Evolutionary conservation across 345 rosid genomes (phyloP).

Genomic region (Gossypium stocksii): DNA sequence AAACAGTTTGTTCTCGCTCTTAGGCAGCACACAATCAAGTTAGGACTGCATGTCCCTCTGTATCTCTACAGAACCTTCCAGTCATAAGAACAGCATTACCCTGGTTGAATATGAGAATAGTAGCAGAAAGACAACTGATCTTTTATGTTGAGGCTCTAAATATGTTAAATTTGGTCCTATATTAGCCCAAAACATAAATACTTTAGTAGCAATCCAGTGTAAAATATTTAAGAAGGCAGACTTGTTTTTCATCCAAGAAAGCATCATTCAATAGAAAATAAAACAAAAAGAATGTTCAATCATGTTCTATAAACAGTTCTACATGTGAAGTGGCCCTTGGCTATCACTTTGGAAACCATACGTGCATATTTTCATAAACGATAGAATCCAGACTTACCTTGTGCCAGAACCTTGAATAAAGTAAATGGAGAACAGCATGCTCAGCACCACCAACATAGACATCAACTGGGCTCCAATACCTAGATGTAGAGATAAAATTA

Average conservation of each 20-base stretch:
- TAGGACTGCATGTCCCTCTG: neutral
- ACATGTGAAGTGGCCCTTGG: neutral
- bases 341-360: neutral
- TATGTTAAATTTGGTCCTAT: neutral
- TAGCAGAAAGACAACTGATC: neutral
- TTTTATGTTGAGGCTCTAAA: slow-evolving; percentile 10
- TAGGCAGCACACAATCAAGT: neutral
- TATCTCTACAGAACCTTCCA: neutral
- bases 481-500: slow-evolving; percentile 21
- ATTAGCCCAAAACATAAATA: neutral
- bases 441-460: slow-evolving; percentile 97
- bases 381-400: slow-evolving; percentile 42
- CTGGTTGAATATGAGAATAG: neutral
- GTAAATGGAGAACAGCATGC: slow-evolving; percentile 94
- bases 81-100: neutral
- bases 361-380: neutral
- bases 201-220: neutral
- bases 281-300: neutral
- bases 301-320: neutral
- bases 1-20: neutral
- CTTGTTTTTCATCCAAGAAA: neutral
- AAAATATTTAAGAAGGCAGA: neutral
- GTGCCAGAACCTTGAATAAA: slow-evolving; percentile 97
- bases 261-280: neutral
- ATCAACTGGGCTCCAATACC: slow-evolving; percentile 96